Conservation (phyloP, 1,284 basidiomycete species). For the Malassezia brasiliensis region DNA sequence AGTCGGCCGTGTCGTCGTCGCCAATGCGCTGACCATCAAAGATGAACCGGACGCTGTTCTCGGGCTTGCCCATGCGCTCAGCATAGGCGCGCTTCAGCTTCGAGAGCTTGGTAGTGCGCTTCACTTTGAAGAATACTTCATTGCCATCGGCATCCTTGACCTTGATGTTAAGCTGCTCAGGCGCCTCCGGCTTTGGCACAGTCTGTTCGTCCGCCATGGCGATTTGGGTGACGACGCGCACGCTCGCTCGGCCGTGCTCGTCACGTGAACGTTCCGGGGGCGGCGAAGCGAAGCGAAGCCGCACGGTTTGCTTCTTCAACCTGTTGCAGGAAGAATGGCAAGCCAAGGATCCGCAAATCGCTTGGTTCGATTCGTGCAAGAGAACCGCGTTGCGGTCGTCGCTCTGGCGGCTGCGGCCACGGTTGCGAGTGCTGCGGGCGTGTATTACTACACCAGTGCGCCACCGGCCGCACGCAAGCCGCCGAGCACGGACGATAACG, state of each 20-base stretch:
- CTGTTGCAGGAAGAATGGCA: conserved; percentile 3
- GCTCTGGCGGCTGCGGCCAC: conserved; percentile 34
- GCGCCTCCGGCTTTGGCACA: conserved; percentile 39
- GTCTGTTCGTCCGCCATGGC: conserved; percentile 37
- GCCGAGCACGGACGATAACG: conserved; percentile 20
- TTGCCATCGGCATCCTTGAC: conserved; percentile 56
- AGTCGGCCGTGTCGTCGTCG: conserved; percentile 45
- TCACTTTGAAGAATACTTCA: conserved; percentile 97
- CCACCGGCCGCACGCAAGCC: background rate
- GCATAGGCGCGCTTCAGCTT: conserved; percentile 91
- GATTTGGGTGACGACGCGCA: background rate
- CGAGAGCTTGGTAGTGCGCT: conserved; percentile 80
- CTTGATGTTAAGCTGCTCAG: conserved; percentile 48
- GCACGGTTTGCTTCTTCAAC: background rate
- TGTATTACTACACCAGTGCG: conserved; percentile 23
- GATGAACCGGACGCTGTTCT: conserved; percentile 44
- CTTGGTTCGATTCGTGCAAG: conserved; percentile 37
- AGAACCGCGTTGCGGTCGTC: conserved; percentile 38
- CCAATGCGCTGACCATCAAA: conserved; percentile 44
- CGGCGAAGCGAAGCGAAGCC: background rate
- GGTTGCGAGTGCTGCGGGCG: conserved; percentile 27
- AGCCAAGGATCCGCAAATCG: conserved; percentile 26
- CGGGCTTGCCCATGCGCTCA: conserved; percentile 71
- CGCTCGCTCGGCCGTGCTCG: background rate
- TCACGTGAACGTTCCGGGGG: conserved; percentile 7